Evolutionary conservation across 2,329 filamentous ascomycete species (phyloP).

Genomic region (Lachnellula occidentalis): DNA sequence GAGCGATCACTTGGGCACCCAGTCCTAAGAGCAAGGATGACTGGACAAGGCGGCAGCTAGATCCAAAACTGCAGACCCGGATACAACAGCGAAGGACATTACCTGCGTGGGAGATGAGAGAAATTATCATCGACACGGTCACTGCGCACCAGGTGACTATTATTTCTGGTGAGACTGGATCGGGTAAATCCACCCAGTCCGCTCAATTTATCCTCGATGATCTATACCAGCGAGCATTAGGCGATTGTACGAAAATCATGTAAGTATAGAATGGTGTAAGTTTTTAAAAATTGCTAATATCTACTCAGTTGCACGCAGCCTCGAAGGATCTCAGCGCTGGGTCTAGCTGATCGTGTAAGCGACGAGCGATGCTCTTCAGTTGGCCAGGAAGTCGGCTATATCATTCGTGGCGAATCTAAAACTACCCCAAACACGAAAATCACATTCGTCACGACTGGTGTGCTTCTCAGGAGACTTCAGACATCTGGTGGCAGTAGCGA

Average conservation of each 20-base stretch:
- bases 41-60: slow-evolving; percentile 65
- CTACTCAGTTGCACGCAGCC: slow-evolving; percentile 71
- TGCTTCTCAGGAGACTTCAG: slow-evolving; percentile 84
- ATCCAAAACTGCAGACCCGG: slow-evolving; percentile 67
- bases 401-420: slow-evolving; percentile 85
- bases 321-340: slow-evolving; percentile 86
- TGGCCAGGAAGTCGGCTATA: slow-evolving; percentile 85
- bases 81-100: slow-evolving; percentile 64
- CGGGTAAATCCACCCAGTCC: slow-evolving; percentile 93
- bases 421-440: slow-evolving; percentile 72
- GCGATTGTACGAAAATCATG: slow-evolving; percentile 78
- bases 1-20: slow-evolving; percentile 58
- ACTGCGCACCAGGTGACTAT: slow-evolving; percentile 81
- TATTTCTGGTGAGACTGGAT: slow-evolving; percentile 94
- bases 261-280: slow-evolving; percentile 6
- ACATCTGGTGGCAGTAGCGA: slow-evolving; percentile 76
- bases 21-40: slow-evolving; percentile 56
- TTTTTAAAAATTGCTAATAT: slow-evolving; percentile 4
- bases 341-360: slow-evolving; percentile 88
- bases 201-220: slow-evolving; percentile 95
- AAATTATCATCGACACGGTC: slow-evolving; percentile 72
- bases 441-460: slow-evolving; percentile 93
- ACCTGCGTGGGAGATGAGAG: slow-evolving; percentile 81
- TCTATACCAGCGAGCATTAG: slow-evolving; percentile 70
- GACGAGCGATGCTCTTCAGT: slow-evolving; percentile 80